Evolutionary conservation across 768 basidiomycete species (phyloP).

Genomic region (Russula dissimulans): DNA sequence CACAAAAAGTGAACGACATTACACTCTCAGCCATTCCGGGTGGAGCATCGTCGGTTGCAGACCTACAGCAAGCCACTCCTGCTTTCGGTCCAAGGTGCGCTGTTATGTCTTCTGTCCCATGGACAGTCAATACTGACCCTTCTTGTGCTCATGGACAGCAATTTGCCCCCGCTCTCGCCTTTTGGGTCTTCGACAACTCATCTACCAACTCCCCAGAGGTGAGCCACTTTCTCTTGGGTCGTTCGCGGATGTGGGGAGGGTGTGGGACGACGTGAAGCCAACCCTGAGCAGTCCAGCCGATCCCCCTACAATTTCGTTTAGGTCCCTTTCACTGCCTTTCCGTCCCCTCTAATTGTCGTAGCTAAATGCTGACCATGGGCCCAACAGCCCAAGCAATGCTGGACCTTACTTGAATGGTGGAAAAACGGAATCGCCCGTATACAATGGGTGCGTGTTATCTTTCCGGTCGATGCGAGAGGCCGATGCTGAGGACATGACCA

Average conservation of each 20-base stretch:
- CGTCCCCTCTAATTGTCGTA: neutral
- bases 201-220: constrained; percentile 30
- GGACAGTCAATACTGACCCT: neutral
- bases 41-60: neutral
- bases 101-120: neutral
- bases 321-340: neutral
- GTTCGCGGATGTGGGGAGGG: neutral
- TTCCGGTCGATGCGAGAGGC: neutral
- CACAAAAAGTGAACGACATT: neutral
- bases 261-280: neutral
- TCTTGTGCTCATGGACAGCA: neutral
- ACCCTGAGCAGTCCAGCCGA: neutral
- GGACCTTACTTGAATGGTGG: constrained; percentile 17
- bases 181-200: constrained; percentile 20
- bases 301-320: neutral
- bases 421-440: constrained; percentile 6
- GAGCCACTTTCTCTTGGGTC: constrained; percentile 7
- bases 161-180: constrained; percentile 8
- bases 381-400: constrained; percentile 8
- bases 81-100: constrained; percentile 3
- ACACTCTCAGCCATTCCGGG: neutral
- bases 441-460: neutral
- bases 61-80: constrained; percentile 1
- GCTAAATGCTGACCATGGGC: neutral
- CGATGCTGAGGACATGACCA: neutral